Percentiles rank a stretch among this genome's conserved stretches.
phyloP scores from a whole-genome alignment of 2,329 filamentous ascomycete genomes.

The Aphanocladium album region DNA sequence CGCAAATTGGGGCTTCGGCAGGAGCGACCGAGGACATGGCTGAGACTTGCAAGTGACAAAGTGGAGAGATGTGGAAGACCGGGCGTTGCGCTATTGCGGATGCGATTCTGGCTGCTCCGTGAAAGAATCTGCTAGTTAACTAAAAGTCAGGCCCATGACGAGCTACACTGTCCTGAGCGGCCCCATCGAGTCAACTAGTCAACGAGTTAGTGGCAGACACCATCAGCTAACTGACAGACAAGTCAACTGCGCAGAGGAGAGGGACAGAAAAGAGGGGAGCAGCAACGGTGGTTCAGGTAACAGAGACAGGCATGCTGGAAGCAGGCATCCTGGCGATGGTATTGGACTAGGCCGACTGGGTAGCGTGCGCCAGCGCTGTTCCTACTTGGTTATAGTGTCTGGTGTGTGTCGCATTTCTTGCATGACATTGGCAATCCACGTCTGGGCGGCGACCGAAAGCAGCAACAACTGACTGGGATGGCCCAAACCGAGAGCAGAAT shows the following conservation, averaged over 20 bases:
- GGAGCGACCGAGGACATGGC: constrained; percentile 4
- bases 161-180: neutral
- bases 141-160: neutral
- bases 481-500: neutral
- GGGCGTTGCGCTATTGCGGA: constrained; percentile 6
- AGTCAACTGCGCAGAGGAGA: constrained; percentile 1
- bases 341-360: neutral
- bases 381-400: constrained; percentile 9
- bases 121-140: neutral
- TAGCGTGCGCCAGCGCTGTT: constrained; percentile 3
- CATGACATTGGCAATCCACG: neutral
- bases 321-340: constrained; percentile 1
- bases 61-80: neutral
- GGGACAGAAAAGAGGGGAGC: neutral
- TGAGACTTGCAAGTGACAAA: constrained; percentile 2
- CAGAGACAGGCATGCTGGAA: neutral
- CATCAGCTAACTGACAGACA: neutral
- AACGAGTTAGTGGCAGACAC: neutral
- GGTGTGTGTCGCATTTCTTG: constrained; percentile 2
- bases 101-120: constrained; percentile 1
- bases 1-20: constrained; percentile 3
- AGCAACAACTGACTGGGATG: neutral
- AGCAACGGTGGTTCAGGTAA: neutral
- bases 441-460: constrained; percentile 4
- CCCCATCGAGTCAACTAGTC: neutral